Evolutionary conservation across 257 asterid species (phyloP), one percentile per base, ranked within the genome.

Genomic region (Apocynum venetum): DNA sequence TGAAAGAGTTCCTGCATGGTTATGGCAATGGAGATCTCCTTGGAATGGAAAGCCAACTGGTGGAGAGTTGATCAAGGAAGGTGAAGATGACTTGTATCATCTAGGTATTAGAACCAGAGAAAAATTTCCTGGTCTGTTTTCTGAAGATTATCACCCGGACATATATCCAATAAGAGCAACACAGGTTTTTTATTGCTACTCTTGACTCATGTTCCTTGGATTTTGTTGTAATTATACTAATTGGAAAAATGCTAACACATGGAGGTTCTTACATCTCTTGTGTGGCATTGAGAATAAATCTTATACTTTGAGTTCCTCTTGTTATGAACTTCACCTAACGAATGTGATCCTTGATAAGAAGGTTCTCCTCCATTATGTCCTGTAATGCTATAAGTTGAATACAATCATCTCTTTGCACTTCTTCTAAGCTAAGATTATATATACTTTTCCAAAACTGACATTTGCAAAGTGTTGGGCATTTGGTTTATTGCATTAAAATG

Each of bases 31-130:
- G 97, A 87, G 84, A 76, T 96, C 98, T 69, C 99, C 99, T 74
- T 96, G 97, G 98, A 84, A 82, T 38, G 98, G 98, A 71, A 93
- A 90, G 84, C 87, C 77, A 74, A 88, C 83, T 79, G 98, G 98
- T 77, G 97, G 98, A 74, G 97, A 96, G 86, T 87, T 93, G 89
- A 81, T 88, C 76, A 80, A 79, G n/a, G 89, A 82, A 88, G 98
- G 99, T 81, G 98, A 96, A 87, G 87, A 81, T 80, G 99, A 96
- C 77, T 82, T 90, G 78, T 93, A 87, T 80, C 88, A 93, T 82
- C 96, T 93, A 44, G 97, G 97, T 67, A 80, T 93, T 73, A 89
- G 99, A 88, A 84, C 84, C 80, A 89, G 93, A 80, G 91, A 89
- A 80, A 85, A 74, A 38, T 89, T 89, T 84, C 92, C 97, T 0